Evolutionary conservation across 257 asterid genomes (phyloP).

Genomic region (Nicotiana paniculata): DNA sequence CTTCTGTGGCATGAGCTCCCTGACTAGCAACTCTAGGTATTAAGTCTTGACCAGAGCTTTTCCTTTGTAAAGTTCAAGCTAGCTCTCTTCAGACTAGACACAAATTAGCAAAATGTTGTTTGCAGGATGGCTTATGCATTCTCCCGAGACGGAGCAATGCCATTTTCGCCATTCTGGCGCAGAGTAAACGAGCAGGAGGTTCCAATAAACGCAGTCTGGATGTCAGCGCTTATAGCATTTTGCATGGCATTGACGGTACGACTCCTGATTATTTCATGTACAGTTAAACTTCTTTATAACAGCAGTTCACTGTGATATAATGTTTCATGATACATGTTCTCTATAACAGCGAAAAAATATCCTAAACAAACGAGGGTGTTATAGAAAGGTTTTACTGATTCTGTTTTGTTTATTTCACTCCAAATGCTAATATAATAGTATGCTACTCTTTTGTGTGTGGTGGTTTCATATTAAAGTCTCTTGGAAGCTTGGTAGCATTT

Average conservation of each 20-base stretch:
- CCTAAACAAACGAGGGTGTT: too few species aligned
- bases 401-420: background rate
- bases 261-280: too few species aligned
- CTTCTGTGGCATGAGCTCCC: slow-evolving; percentile 93
- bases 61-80: background rate
- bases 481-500: slow-evolving; percentile 91
- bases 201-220: slow-evolving; percentile 87
- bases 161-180: slow-evolving; percentile 76
- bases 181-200: slow-evolving; percentile 82
- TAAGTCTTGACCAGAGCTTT: background rate
- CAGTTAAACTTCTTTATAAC: too few species aligned
- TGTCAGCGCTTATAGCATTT: slow-evolving; percentile 73
- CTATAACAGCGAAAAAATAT: too few species aligned
- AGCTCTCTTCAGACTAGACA: background rate
- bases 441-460: too few species aligned
- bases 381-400: too few species aligned
- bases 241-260: slow-evolving; percentile 95
- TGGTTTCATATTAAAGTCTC: slow-evolving; percentile 47
- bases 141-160: slow-evolving; percentile 98
- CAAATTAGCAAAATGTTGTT: background rate
- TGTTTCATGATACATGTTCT: too few species aligned
- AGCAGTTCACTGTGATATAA: too few species aligned
- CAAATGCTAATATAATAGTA: background rate
- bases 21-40: slow-evolving; percentile 95
- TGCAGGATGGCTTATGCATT: slow-evolving; percentile 92